Evolutionary conservation across 2,329 filamentous ascomycete species (phyloP).

Genomic region (Pseudopithomyces chartarum): DNA sequence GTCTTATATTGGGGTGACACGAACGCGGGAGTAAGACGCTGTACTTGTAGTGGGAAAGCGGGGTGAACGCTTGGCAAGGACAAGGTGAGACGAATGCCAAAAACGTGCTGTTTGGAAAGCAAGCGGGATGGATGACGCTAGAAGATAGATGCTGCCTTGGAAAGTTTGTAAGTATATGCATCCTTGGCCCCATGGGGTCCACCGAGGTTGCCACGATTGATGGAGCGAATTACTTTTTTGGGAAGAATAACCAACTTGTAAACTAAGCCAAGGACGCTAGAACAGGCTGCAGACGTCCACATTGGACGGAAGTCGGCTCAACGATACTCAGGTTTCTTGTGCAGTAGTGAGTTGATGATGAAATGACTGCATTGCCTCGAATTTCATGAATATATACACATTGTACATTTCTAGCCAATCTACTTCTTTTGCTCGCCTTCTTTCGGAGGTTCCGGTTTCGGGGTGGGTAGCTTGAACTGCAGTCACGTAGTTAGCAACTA

Average conservation of each 20-base stretch:
- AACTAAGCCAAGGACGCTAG: background rate
- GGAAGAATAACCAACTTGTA: background rate
- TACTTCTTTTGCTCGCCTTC: constrained; percentile 93
- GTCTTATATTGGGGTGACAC: background rate
- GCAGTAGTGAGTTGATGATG: background rate
- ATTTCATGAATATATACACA: constrained; percentile 47
- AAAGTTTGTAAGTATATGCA: background rate
- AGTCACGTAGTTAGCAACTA: constrained; percentile 8
- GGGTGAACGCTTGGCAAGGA: constrained; percentile 30
- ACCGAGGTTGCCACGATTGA: background rate
- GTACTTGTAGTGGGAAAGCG: constrained; percentile 22
- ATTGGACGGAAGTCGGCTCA: constrained; percentile 6
- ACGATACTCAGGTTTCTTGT: background rate
- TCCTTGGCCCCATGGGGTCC: too few relatives aligned
- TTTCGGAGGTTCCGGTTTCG: constrained; percentile 87
- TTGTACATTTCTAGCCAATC: constrained; percentile 33
- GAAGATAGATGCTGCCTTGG: constrained; percentile 10
- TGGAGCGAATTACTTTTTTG: constrained; percentile 1
- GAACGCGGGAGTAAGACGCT: background rate
- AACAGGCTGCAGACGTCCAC: background rate
- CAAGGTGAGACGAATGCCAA: constrained; percentile 13
- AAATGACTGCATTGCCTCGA: constrained; percentile 22
- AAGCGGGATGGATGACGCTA: constrained; percentile 5
- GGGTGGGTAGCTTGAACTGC: constrained; percentile 89
- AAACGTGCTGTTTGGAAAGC: constrained; percentile 5